Evolutionary conservation across 2,329 filamentous ascomycete genomes (phyloP).

Genomic region (Diplodia corticola): DNA sequence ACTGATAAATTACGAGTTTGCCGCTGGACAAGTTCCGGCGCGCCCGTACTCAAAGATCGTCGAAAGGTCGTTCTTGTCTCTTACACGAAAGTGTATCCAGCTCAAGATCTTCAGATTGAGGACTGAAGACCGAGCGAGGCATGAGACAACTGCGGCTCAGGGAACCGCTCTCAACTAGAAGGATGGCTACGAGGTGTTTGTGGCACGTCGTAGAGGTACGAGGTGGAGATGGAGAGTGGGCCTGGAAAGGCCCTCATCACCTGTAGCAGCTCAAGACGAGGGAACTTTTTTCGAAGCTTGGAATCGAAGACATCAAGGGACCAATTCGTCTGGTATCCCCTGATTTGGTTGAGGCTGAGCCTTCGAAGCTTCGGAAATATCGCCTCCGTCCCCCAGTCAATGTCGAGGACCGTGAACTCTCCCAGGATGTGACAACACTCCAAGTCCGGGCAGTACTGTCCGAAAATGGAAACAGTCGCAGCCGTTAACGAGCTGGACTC

Average conservation of each 20-base stretch:
- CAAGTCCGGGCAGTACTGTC: not conserved
- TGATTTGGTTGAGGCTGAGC: constrained; percentile 9
- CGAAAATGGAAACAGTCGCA: not conserved
- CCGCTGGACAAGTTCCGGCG: constrained; percentile 22
- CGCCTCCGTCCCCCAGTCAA: constrained; percentile 1
- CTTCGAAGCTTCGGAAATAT: constrained; percentile 5
- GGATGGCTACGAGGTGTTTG: not conserved
- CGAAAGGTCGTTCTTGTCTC: constrained; percentile 20
- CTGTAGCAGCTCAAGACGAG: not conserved
- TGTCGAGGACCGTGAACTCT: constrained; percentile 2
- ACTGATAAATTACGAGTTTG: constrained; percentile 24
- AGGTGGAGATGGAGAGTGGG: not conserved
- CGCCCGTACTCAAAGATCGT: constrained; percentile 24
- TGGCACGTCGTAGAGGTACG: not conserved
- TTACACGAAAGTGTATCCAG: constrained; percentile 22
- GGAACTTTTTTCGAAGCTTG: constrained; percentile 7
- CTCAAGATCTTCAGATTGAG: constrained; percentile 22
- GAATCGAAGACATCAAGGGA: constrained; percentile 5
- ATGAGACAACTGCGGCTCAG: not conserved
- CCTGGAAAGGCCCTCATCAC: constrained; percentile 11
- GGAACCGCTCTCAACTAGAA: not conserved
- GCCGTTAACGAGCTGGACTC: not conserved
- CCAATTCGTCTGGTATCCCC: not conserved
- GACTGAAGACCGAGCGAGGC: constrained; percentile 22
- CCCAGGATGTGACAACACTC: constrained; percentile 7